phyloP scores from a whole-genome alignment of 208 protist species.

The Leishmania braziliensis region DNA sequence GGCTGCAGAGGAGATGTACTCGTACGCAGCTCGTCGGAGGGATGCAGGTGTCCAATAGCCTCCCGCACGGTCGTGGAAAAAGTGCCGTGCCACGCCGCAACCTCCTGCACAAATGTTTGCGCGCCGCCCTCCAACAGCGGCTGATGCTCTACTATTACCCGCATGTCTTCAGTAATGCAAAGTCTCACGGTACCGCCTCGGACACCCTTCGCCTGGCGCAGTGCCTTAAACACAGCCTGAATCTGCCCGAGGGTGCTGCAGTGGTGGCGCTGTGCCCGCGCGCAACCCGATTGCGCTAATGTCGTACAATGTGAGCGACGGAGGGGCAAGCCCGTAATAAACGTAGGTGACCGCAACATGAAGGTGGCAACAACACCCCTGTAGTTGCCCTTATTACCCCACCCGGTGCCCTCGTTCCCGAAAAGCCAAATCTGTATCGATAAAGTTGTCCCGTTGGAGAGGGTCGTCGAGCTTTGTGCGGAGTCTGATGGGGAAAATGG shows the following conservation, averaged over 20 bases:
- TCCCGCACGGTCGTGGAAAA: constrained; percentile 15
- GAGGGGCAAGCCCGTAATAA: neutral
- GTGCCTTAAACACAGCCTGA: neutral
- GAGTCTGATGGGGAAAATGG: neutral
- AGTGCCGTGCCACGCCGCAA: constrained; percentile 15
- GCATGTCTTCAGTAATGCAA: constrained; percentile 32
- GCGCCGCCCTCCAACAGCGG: neutral
- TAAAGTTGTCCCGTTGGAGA: neutral
- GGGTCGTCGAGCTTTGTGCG: neutral
- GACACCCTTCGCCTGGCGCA: constrained; percentile 11
- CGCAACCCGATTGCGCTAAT: neutral
- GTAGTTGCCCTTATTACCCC: neutral
- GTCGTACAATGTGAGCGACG: neutral
- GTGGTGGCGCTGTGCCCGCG: constrained; percentile 1
- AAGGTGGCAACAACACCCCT: neutral
- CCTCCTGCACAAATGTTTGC: neutral
- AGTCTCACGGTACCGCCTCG: constrained; percentile 11
- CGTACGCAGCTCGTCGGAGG: neutral
- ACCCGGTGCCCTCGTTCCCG: too few species aligned
- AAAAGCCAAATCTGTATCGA: neutral
- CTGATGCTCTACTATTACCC: constrained; percentile 16
- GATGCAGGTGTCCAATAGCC: constrained; percentile 11
- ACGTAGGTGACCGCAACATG: neutral
- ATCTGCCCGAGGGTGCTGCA: constrained; percentile 29
- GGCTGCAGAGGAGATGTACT: neutral